Base-by-base conservation (phyloP, 2,329 filamentous ascomycete species). In the Dactylellina parvicollis region DNA sequence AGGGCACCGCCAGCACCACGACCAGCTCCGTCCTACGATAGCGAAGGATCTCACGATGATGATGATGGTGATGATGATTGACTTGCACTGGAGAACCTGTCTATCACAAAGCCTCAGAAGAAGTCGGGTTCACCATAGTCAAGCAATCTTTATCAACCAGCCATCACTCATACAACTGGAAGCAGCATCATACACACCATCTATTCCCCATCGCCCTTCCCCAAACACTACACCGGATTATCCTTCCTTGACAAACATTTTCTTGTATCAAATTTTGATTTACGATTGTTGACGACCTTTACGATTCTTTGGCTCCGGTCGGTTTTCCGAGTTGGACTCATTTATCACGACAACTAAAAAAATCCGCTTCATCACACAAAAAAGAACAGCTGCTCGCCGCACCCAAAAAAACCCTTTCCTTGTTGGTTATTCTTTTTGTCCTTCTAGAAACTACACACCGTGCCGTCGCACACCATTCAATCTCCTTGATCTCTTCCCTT, bases 21-120 rank as follows among this genome's bases (percentile, higher is more conserved):
- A 71, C 50, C 73, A 59, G 44, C 47, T 74, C 70, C 40, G 8
- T 24, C 28, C 10, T 67, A 69, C 38, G 70, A 69, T 5, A 69
- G 62, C n/a, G 70, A 74, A 30, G 60, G 60, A 28, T 74, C 70
- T 50, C 70, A 74, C 49, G 70, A 74, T 56, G 77, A 77, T 40
- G 77, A 75, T 38, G 76, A 62, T 44, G 76, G 76, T 52, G 76
- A 75, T 54, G 75, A 76, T 56, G 70, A 74, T 62, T 74, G 61
- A 74, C 64, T 69, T 56, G 66, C 69, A 57, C 60, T 73, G 30
- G 69, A 73, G 61, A 62, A 49, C 50, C 59, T 73, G 61, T 66
- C 69, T 66, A 38, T 73, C 49, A 28, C 69, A 24, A 66, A 73
- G 59, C 22, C 54, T n/a, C n/a, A n/a, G n/a, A 47, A 47, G 54